phyloP scores from a whole-genome alignment of 1,139 yeast species.

The Wickerhamomyces sp. region DNA sequence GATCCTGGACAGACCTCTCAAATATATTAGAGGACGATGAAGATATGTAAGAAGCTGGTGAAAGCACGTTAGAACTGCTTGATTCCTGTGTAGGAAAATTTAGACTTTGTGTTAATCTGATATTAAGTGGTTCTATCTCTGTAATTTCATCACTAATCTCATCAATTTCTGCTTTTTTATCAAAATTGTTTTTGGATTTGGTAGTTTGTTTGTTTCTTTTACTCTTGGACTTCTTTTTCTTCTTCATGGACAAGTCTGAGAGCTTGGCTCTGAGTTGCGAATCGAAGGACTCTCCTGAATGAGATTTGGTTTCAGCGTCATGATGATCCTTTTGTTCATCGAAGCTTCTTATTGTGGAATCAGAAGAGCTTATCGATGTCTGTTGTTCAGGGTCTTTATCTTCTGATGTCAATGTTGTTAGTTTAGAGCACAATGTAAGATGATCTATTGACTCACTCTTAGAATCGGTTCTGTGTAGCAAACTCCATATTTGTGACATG shows the following conservation, averaged over 20 bases:
- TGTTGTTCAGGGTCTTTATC: background rate
- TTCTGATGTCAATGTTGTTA: background rate
- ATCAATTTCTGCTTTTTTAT: background rate
- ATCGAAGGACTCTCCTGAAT: constrained; percentile 1
- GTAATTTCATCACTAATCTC: constrained; percentile 1
- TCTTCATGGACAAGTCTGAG: background rate
- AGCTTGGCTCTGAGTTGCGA: constrained; percentile 4
- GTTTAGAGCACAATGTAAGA: too few relatives aligned
- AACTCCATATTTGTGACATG: constrained; percentile 9
- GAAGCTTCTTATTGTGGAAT: constrained; percentile 4
- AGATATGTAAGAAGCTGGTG: constrained; percentile 15
- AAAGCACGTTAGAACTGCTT: background rate
- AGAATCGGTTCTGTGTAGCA: constrained; percentile 2
- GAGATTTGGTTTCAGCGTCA: too few relatives aligned
- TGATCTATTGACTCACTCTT: background rate
- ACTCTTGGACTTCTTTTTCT: background rate
- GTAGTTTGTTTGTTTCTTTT: background rate
- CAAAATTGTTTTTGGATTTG: constrained; percentile 3
- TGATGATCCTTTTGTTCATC: too few relatives aligned
- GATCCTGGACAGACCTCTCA: constrained; percentile 36
- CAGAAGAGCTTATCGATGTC: background rate
- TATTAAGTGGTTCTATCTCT: constrained; percentile 1
- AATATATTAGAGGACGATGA: constrained; percentile 28
- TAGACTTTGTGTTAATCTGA: background rate
- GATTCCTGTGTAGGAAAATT: background rate